Conservation (phyloP, 2,329 filamentous ascomycete genomes). For the Pseudopyrenochaeta lycopersici region DNA sequence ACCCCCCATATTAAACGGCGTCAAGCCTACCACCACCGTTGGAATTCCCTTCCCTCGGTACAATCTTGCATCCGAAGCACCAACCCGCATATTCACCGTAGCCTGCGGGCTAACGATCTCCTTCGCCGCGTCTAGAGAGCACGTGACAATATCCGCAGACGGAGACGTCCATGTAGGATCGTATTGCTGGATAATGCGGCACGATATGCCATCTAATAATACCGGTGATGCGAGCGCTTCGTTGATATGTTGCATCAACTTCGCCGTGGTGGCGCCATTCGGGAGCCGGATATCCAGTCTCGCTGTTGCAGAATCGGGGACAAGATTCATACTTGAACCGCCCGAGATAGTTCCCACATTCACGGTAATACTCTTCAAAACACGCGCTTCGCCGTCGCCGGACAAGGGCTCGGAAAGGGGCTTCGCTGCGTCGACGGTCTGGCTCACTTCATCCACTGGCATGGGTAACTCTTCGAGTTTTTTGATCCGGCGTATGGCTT, state of each 20-base stretch:
- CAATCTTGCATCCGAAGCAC: background rate
- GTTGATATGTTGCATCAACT: background rate
- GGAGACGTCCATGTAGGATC: background rate
- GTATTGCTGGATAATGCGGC: background rate
- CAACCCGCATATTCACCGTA: background rate
- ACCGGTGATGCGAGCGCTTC: background rate
- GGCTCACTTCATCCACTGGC: background rate
- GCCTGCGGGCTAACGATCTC: background rate
- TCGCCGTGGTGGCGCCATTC: background rate
- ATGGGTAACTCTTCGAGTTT: background rate
- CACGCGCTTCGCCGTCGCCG: background rate
- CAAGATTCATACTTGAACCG: background rate
- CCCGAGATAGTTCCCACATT: background rate
- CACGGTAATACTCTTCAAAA: background rate
- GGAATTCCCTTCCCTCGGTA: background rate
- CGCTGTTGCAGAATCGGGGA: background rate
- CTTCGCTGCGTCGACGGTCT: background rate
- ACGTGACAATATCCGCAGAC: background rate
- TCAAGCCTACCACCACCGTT: conserved; percentile 1
- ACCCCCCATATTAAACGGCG: conserved; percentile 1
- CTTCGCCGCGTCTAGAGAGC: background rate
- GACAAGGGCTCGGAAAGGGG: background rate
- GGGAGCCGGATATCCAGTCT: background rate
- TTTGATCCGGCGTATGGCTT: background rate
- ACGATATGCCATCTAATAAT: background rate